Conservation (phyloP, 768 basidiomycete species). For the Cantharellus anzutake region DNA sequence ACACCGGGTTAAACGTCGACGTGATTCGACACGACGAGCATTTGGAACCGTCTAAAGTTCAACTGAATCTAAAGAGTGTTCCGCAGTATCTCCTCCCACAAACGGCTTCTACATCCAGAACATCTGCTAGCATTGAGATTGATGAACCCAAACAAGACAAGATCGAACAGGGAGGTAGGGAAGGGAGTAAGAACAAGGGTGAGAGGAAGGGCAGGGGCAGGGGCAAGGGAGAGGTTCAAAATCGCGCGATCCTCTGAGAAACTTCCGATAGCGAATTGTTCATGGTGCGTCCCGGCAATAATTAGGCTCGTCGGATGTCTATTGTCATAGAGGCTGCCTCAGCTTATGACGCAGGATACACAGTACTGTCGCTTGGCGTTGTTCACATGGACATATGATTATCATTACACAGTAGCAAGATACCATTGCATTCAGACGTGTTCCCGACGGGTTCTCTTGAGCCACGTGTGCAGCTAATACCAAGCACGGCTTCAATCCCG, state of each 20-base stretch:
- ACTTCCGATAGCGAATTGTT: slow-evolving; percentile 24
- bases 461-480: no score
- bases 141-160: slow-evolving; percentile 1
- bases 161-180: slow-evolving; percentile 21
- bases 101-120: slow-evolving; percentile 36
- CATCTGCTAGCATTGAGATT: neutral
- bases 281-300: no score
- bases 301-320: no score
- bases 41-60: slow-evolving; percentile 72
- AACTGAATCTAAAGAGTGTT: slow-evolving; percentile 90
- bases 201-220: slow-evolving; percentile 26
- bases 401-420: no score
- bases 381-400: no score
- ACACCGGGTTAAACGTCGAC: slow-evolving; percentile 85
- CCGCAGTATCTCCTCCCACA: slow-evolving; percentile 83
- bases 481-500: no score
- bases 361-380: no score
- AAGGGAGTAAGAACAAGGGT: slow-evolving; percentile 29
- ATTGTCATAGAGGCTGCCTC: no score
- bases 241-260: slow-evolving; percentile 49
- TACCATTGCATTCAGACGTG: no score
- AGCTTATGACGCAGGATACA: no score
- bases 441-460: no score
- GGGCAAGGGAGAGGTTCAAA: slow-evolving; percentile 39
- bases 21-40: slow-evolving; percentile 90